Conservation (phyloP, 306 rosid genomes). For the Prunus mongolica region DNA sequence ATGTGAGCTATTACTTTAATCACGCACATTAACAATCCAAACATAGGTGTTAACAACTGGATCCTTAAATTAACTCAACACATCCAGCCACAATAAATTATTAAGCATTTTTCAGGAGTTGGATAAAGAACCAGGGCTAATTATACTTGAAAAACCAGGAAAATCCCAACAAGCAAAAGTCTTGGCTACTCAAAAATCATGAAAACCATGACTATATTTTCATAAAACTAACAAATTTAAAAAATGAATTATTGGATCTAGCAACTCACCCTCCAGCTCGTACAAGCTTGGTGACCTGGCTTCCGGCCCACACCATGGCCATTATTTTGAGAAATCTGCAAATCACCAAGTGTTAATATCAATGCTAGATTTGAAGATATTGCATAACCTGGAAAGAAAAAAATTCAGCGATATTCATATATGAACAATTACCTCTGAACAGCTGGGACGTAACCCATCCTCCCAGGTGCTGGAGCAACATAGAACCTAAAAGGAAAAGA, state of each 20-base stretch:
- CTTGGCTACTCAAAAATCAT: not conserved
- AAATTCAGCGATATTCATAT: not conserved
- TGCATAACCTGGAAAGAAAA: not conserved
- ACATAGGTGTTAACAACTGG: too few relatives aligned
- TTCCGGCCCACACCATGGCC: constrained; percentile 98
- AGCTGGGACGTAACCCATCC: constrained; percentile 86
- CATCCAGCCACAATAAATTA: not conserved
- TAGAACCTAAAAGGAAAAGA: constrained; percentile 52
- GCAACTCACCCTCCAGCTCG: constrained; percentile 89
- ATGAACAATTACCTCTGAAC: constrained; percentile 51
- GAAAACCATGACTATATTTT: not conserved
- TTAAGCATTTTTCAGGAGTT: not conserved
- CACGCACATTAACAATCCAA: too few relatives aligned
- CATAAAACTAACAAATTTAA: not conserved
- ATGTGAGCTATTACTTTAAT: too few relatives aligned
- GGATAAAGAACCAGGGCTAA: not conserved
- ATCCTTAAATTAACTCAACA: not conserved
- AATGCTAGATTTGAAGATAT: not conserved
- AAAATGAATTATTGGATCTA: not conserved
- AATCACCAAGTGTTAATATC: not conserved
- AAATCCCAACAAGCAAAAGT: not conserved
- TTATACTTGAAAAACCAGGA: not conserved
- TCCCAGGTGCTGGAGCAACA: constrained; percentile 77
- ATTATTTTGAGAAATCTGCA: constrained; percentile 79
- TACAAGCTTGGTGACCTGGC: constrained; percentile 84